Evolutionary conservation across 345 rosid species (phyloP), one percentile per base, ranked within the genome.

Genomic region (Ceriops tagal): DNA sequence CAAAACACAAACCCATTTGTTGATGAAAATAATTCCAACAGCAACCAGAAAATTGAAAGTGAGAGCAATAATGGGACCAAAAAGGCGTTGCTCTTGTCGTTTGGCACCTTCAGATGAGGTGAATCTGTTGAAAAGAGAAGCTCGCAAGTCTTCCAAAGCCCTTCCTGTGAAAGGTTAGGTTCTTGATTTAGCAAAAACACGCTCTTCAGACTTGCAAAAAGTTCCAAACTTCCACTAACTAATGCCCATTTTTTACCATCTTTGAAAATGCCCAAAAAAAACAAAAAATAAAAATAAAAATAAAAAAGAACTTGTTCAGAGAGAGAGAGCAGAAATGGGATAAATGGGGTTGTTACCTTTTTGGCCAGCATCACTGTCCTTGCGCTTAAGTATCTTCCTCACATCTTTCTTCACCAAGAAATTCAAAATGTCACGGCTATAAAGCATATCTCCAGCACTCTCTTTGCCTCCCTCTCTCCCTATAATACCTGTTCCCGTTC

Each of bases 301-400:
- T 32, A 1, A 35, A 18, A 37, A 21, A 13, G 4, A 19, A 49
- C 24, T 9, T 6, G 39, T 27, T 53, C 52, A 31, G 26, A 53
- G 8, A 18, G 24, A 2, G 31, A 47, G 47, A 9, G 9, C 35
- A 7, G 10, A 62, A 20, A 5, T 21, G 34, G 47, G 6, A 39
- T 22, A 27, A 46, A 28, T 4, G 35, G 47, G 51, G 39, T 34
- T 18, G 21, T 18, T 64, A 89, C 93, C 96, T 83, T 65, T 72
- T 84, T 88, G 85, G 31, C 96, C 97, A 69, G 91, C 97, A 81
- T 92, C 96, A 75, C 96, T 89, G 71, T 86, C 97, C 81, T 92
- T 92, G 71, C 96, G 92, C 82, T 92, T 88, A 66, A 89, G 87
- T 58, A 92, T 84, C 88, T 88, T 92, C 83, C 84, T 85, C 47